Evolutionary conservation across 805 yeast species (phyloP).

Genomic region (Sungouiella thailandica): DNA sequence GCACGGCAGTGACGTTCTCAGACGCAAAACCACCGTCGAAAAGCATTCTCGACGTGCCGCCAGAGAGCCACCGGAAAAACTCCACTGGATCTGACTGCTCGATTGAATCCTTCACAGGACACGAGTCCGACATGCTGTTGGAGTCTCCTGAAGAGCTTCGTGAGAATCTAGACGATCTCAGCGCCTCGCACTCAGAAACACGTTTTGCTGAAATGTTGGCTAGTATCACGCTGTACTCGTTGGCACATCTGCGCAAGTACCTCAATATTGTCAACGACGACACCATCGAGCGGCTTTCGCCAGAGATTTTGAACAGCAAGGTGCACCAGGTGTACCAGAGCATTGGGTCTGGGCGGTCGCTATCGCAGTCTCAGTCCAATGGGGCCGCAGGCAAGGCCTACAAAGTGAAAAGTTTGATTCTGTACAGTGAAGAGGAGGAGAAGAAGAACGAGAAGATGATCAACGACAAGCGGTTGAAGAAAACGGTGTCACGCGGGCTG

Average conservation of each 20-base stretch:
- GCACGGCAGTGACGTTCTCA: constrained; percentile 11
- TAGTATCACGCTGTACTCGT: constrained; percentile 23
- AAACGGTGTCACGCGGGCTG: constrained; percentile 11
- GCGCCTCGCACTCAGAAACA: constrained; percentile 3
- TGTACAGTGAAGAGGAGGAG: constrained; percentile 30
- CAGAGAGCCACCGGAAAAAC: constrained; percentile 7
- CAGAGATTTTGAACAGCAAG: constrained; percentile 19
- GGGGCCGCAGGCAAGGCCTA: constrained; percentile 21
- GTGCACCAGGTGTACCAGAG: constrained; percentile 32
- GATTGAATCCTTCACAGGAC: constrained; percentile 14
- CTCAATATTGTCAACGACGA: constrained; percentile 15
- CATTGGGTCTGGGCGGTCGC: constrained; percentile 7
- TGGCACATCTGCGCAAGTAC: constrained; percentile 23
- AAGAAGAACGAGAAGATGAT: constrained; percentile 14
- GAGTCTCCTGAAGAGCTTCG: not conserved
- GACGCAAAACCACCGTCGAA: constrained; percentile 1
- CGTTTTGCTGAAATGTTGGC: constrained; percentile 21
- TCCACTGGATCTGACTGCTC: constrained; percentile 11
- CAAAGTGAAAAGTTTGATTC: constrained; percentile 38
- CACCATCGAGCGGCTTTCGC: constrained; percentile 7
- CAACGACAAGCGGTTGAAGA: constrained; percentile 11
- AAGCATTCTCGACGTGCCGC: constrained; percentile 3
- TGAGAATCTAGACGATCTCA: constrained; percentile 5
- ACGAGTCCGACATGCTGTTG: constrained; percentile 2
- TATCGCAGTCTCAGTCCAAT: constrained; percentile 5